These are phyloP conservation scores for Teunomyces funiuensis DNA, from an alignment of 805 yeast species.

Conservation along the genomic window DNA sequence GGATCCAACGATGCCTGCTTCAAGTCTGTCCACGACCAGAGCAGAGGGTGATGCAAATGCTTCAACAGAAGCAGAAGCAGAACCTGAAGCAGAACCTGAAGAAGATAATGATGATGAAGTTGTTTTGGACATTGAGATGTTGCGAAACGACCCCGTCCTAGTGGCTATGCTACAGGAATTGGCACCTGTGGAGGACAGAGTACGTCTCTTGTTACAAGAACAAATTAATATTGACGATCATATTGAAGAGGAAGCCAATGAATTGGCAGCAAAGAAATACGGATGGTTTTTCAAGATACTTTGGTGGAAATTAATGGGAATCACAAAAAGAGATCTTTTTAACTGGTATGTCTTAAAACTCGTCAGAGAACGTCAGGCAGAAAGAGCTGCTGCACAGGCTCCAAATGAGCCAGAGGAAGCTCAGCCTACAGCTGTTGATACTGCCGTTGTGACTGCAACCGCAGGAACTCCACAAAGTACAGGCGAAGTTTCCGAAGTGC, in stretches of 20 bases:
- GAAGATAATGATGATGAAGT: slow-evolving; percentile 11
- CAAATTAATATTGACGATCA: slow-evolving; percentile 42
- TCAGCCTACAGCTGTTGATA: not conserved
- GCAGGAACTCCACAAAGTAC: not conserved
- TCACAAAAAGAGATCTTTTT: slow-evolving; percentile 46
- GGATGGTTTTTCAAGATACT: slow-evolving; percentile 29
- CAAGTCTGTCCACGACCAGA: not conserved
- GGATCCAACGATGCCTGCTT: not conserved
- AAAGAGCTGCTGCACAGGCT: slow-evolving; percentile 14
- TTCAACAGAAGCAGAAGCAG: not conserved
- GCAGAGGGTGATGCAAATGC: not conserved
- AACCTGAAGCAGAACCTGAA: not conserved
- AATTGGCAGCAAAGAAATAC: slow-evolving; percentile 35
- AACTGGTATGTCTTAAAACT: slow-evolving; percentile 46
- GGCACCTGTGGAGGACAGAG: slow-evolving; percentile 43
- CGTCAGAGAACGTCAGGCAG: not conserved
- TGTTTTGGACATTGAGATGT: slow-evolving; percentile 28
- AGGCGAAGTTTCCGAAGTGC: not conserved
- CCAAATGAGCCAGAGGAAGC: slow-evolving; percentile 20
- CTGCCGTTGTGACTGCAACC: not conserved
- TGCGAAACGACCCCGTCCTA: slow-evolving; percentile 38
- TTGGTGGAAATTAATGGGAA: slow-evolving; percentile 61
- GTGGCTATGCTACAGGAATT: slow-evolving; percentile 38
- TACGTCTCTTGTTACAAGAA: slow-evolving; percentile 8
- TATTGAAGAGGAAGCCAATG: slow-evolving; percentile 46